phyloP scores from a whole-genome alignment of 345 rosid genomes.

The Salix suchowensis region DNA sequence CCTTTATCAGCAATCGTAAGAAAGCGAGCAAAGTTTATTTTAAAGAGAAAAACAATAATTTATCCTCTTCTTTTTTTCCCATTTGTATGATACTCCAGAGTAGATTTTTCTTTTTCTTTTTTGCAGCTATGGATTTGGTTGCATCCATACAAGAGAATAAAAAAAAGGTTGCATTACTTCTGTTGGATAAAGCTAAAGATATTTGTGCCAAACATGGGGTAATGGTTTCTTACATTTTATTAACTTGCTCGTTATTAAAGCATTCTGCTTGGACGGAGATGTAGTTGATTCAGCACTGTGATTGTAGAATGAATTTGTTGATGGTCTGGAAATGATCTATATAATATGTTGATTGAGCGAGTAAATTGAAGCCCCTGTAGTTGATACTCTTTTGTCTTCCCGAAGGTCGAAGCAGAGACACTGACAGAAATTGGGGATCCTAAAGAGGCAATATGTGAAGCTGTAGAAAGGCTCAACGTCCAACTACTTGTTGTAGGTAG shows the following conservation, averaged over 20 bases:
- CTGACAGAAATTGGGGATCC: conserved; percentile 49
- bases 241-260: background rate
- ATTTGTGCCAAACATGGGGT: conserved; percentile 57
- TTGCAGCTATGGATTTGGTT: conserved; percentile 56
- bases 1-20: background rate
- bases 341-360: background rate
- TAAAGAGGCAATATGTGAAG: conserved; percentile 39
- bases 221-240: background rate
- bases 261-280: background rate
- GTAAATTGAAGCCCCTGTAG: background rate
- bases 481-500: conserved; percentile 52
- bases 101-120: background rate
- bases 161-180: conserved; percentile 32
- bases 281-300: background rate
- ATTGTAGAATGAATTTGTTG: background rate
- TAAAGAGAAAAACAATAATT: too few species aligned
- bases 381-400: background rate
- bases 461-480: conserved; percentile 38
- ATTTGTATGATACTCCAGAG: background rate
- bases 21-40: background rate
- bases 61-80: background rate
- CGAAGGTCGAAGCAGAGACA: conserved; percentile 50
- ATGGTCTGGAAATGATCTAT: background rate
- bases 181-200: conserved; percentile 39
- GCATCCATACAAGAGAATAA: conserved; percentile 43